phyloP scores from a whole-genome alignment of 176 grass and related monocot species.

The Triticum dicoccoides region DNA sequence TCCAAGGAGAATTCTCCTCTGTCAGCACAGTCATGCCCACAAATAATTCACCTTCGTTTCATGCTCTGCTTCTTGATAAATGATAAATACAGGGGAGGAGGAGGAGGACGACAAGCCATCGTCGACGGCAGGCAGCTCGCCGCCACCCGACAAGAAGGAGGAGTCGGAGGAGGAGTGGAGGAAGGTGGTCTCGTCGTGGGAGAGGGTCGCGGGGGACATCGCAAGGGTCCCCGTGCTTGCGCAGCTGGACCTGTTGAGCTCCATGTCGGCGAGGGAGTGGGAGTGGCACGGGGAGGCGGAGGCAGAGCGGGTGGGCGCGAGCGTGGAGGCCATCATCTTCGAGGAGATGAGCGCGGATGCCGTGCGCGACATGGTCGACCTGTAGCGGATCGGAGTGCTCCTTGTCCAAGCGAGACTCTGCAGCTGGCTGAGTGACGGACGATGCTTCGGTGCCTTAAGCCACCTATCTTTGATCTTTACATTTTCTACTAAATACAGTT shows the following conservation, averaged over 20 bases:
- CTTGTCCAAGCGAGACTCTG: too few species aligned
- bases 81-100: slow-evolving; percentile 10
- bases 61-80: not conserved
- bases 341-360: slow-evolving; percentile 73
- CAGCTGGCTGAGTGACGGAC: too few species aligned
- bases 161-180: not conserved
- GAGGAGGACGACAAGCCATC: slow-evolving; percentile 31
- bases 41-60: not conserved
- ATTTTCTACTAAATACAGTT: too few species aligned
- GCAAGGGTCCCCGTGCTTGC: too few species aligned
- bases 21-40: not conserved
- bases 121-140: slow-evolving; percentile 38
- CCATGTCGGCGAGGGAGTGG: too few species aligned
- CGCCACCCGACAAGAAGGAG: not conserved
- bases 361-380: slow-evolving; percentile 42
- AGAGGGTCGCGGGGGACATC: too few species aligned
- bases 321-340: slow-evolving; percentile 73
- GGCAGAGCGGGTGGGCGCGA: slow-evolving; percentile 28
- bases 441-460: too few species aligned
- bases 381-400: not conserved
- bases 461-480: too few species aligned
- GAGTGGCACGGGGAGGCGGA: slow-evolving; percentile 16
- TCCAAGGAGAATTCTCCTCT: not conserved
- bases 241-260: too few species aligned
- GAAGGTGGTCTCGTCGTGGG: too few species aligned